Conservation (phyloP, 306 rosid genomes). For the Lablab purpureus region DNA sequence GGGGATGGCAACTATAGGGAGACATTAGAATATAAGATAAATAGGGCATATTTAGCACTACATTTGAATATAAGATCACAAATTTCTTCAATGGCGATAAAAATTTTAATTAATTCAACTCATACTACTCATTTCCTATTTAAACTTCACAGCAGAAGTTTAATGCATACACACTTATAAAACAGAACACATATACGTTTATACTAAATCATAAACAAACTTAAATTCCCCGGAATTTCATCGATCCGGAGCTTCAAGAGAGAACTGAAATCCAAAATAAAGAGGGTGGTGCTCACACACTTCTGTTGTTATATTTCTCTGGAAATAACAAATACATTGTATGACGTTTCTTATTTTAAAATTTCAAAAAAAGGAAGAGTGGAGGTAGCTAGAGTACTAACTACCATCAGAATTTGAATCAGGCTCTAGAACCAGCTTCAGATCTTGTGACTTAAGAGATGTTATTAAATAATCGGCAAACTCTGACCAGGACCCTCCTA, state of each 20-base stretch:
- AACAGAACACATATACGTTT: neutral
- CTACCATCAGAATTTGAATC: slow-evolving; percentile 53
- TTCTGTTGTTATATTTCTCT: slow-evolving; percentile 21
- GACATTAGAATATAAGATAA: slow-evolving; percentile 1
- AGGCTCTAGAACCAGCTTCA: slow-evolving; percentile 71
- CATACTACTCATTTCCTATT: neutral
- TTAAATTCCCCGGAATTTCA: neutral
- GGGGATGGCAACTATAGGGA: neutral
- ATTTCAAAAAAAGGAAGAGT: neutral
- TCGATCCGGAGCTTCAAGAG: neutral
- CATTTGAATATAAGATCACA: slow-evolving; percentile 10
- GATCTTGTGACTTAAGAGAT: slow-evolving; percentile 75
- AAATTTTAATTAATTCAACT: neutral
- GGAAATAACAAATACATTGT: neutral
- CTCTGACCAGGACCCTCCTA: slow-evolving; percentile 86
- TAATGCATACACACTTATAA: neutral
- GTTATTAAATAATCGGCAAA: slow-evolving; percentile 68
- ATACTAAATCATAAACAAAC: neutral
- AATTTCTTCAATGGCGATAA: slow-evolving; percentile 4
- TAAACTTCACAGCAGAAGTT: neutral
- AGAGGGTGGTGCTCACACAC: neutral
- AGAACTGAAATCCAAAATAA: neutral
- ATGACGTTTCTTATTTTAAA: slow-evolving; percentile 9
- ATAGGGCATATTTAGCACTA: neutral
- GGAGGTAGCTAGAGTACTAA: slow-evolving; percentile 6